Conservation (phyloP, 108 stramenopile genomes). For the Pseudonitzschia pungens region DNA sequence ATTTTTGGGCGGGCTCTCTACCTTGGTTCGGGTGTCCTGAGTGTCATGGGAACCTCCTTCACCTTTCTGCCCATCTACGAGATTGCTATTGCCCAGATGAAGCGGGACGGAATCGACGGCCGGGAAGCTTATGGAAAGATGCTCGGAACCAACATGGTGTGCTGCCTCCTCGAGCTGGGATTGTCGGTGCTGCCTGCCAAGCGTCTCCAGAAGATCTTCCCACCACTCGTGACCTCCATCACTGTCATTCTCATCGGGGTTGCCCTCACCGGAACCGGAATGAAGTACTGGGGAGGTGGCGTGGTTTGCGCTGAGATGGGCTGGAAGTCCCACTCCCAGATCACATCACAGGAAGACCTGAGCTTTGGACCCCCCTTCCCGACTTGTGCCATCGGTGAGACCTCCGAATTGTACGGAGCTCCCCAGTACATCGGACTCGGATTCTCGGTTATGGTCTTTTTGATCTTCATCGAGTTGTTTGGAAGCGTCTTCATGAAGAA, state of each 20-base stretch:
- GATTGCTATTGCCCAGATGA: slow-evolving; percentile 68
- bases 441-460: slow-evolving; percentile 44
- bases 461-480: slow-evolving; percentile 51
- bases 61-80: slow-evolving; percentile 80
- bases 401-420: slow-evolving; percentile 40
- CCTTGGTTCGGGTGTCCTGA: slow-evolving; percentile 71
- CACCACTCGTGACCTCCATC: slow-evolving; percentile 66
- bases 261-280: slow-evolving; percentile 76
- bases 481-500: slow-evolving; percentile 37
- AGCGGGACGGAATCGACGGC: slow-evolving; percentile 50
- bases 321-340: slow-evolving; percentile 58
- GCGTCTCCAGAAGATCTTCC: slow-evolving; percentile 59
- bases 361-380: slow-evolving; percentile 38
- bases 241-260: slow-evolving; percentile 83
- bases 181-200: slow-evolving; percentile 53
- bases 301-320: slow-evolving; percentile 78
- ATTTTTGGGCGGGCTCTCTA: slow-evolving; percentile 44
- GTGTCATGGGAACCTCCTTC: slow-evolving; percentile 84
- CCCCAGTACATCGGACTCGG: slow-evolving; percentile 69
- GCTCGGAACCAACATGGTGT: slow-evolving; percentile 73
- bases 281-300: slow-evolving; percentile 89
- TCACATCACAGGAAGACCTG: slow-evolving; percentile 27
- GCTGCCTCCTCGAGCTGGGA: slow-evolving; percentile 59
- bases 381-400: slow-evolving; percentile 45
- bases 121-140: slow-evolving; percentile 72